phyloP scores from a whole-genome alignment of 148 eudicot genomes.

The Chenopodium quinoa region DNA sequence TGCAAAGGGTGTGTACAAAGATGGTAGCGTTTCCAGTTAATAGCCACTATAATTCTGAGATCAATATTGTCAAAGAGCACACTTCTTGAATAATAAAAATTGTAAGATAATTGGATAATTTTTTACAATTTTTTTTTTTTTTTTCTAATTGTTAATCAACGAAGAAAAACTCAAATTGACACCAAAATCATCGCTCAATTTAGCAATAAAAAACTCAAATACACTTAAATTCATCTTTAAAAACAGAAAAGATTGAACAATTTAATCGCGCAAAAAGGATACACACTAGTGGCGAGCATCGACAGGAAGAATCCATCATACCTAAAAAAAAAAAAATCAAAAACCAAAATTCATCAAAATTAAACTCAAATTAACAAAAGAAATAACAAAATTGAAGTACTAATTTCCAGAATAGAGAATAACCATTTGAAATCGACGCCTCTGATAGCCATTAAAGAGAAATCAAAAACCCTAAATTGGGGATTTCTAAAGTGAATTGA shows the following conservation, averaged over 20 bases:
- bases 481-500: conserved; percentile 8
- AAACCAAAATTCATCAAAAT: conserved; percentile 8
- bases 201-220: not conserved
- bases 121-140: too few relatives aligned
- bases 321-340: conserved; percentile 47
- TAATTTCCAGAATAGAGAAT: not conserved
- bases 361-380: not conserved
- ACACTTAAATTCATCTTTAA: too few relatives aligned
- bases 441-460: conserved; percentile 27
- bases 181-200: not conserved
- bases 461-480: conserved; percentile 2
- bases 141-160: conserved; percentile 8
- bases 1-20: conserved; percentile 79
- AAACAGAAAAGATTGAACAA: not conserved
- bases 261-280: conserved; percentile 47
- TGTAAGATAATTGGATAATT: too few relatives aligned
- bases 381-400: not conserved
- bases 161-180: not conserved
- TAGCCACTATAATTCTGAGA: conserved; percentile 72
- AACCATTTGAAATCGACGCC: conserved; percentile 81
- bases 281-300: conserved; percentile 92
- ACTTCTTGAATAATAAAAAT: not conserved
- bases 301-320: conserved; percentile 98
- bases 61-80: conserved; percentile 43
- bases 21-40: conserved; percentile 79